Evolutionary conservation across 2,329 filamentous ascomycete genomes (phyloP).

Genomic region (Sporothrix sp.): DNA sequence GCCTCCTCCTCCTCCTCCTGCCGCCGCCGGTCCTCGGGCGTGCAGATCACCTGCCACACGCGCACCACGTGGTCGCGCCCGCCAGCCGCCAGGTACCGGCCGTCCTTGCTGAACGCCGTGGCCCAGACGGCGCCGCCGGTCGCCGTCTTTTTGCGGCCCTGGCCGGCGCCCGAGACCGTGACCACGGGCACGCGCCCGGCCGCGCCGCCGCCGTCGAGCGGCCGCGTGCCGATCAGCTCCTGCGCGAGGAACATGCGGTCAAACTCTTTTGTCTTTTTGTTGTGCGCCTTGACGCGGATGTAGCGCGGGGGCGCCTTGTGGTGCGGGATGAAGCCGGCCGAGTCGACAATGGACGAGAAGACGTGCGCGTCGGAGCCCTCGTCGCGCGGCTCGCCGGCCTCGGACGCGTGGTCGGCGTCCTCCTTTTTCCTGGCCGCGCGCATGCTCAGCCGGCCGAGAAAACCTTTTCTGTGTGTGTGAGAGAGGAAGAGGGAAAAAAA

Average conservation of each 20-base stretch:
- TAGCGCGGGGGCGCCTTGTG: constrained; percentile 86
- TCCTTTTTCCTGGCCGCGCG: constrained; percentile 64
- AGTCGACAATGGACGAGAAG: constrained; percentile 66
- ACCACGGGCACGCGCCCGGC: constrained; percentile 20
- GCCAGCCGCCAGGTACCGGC: constrained; percentile 81
- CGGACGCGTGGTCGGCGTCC: constrained; percentile 57
- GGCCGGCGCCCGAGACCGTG: constrained; percentile 23
- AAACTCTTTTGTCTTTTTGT: constrained; percentile 76
- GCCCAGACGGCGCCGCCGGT: constrained; percentile 74
- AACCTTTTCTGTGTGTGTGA: constrained; percentile 58
- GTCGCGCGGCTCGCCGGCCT: constrained; percentile 54
- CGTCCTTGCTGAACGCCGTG: constrained; percentile 85
- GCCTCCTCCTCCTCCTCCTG: constrained; percentile 67
- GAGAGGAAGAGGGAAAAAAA: background rate
- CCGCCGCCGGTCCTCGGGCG: constrained; percentile 62
- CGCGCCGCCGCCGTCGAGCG: constrained; percentile 23
- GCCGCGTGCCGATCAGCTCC: constrained; percentile 60
- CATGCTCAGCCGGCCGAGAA: constrained; percentile 73
- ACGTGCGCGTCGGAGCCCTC: constrained; percentile 77
- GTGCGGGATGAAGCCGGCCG: constrained; percentile 68
- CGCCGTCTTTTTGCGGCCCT: constrained; percentile 31
- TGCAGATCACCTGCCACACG: constrained; percentile 82
- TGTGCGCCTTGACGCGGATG: constrained; percentile 71
- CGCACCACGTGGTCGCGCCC: constrained; percentile 80
- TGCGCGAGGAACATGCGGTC: constrained; percentile 85